A percentile compares a stretch with the other conserved stretches of the same genome.
Evolutionary conservation across 2,329 filamentous ascomycete genomes (phyloP).

Genomic region (Ambrosiella cleistominuta): DNA sequence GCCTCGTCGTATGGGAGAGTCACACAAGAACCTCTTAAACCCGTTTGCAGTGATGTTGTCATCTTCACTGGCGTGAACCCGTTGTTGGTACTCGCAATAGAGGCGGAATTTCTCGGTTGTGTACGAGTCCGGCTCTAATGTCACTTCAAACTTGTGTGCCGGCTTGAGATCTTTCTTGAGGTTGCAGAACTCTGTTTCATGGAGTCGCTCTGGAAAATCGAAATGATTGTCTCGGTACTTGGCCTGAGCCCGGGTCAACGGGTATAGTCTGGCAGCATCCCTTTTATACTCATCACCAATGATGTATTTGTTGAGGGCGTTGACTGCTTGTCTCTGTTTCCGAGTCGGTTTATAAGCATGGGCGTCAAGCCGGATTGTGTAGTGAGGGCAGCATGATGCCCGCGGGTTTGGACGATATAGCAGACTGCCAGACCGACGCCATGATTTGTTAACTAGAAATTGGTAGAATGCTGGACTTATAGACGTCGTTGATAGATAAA

Average conservation of each 20-base stretch:
- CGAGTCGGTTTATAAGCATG: slow-evolving; percentile 45
- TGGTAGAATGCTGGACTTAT: slow-evolving; percentile 54
- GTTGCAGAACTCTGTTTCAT: slow-evolving; percentile 44
- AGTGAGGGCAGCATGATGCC: slow-evolving; percentile 80
- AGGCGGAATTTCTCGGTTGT: slow-evolving; percentile 59
- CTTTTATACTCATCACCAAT: slow-evolving; percentile 50
- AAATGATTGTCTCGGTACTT: slow-evolving; percentile 50
- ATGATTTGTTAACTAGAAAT: slow-evolving; percentile 53
- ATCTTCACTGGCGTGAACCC: slow-evolving; percentile 53
- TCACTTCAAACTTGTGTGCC: slow-evolving; percentile 49
- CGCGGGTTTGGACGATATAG: slow-evolving; percentile 65
- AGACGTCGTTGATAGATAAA: slow-evolving; percentile 46
- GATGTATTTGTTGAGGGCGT: slow-evolving; percentile 58
- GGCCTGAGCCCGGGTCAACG: slow-evolving; percentile 47
- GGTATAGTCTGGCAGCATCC: slow-evolving; percentile 44
- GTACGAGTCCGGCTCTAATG: slow-evolving; percentile 51
- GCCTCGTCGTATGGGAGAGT: slow-evolving; percentile 42
- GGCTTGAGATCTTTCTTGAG: slow-evolving; percentile 44
- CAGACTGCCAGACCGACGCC: slow-evolving; percentile 54
- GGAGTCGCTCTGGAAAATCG: slow-evolving; percentile 46
- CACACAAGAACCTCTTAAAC: slow-evolving; percentile 60
- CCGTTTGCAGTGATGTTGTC: slow-evolving; percentile 33
- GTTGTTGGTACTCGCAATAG: slow-evolving; percentile 57
- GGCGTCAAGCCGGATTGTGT: slow-evolving; percentile 59
- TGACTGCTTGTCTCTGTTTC: slow-evolving; percentile 58